These are phyloP conservation scores for Falciphora oryzae DNA, from an alignment of 2,329 filamentous ascomycete genomes.

Conservation along the genomic window DNA sequence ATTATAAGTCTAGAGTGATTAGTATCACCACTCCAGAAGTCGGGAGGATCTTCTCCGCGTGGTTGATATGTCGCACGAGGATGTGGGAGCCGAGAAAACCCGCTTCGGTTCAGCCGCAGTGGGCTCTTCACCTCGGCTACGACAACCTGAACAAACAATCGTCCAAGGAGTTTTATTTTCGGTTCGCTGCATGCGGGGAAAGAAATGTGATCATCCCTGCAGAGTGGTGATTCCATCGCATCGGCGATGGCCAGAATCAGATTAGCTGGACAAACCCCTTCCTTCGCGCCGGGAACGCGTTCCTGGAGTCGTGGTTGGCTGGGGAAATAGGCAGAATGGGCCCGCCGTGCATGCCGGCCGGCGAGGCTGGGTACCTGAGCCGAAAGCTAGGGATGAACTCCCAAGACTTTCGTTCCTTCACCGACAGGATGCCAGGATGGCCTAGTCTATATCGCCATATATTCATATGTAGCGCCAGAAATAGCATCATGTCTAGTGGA, in stretches of 20 bases:
- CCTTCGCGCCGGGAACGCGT: neutral
- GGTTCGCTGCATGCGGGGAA: neutral
- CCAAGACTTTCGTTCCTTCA: neutral
- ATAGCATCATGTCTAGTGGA: neutral
- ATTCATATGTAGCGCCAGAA: neutral
- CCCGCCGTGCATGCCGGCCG: neutral
- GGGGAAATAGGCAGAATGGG: neutral
- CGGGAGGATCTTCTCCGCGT: too few relatives aligned
- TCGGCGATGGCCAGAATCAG: neutral
- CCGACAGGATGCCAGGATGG: too few relatives aligned
- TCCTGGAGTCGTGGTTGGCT: neutral
- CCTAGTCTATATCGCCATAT: neutral
- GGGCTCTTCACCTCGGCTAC: neutral
- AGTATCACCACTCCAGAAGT: too few relatives aligned
- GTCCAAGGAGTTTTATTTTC: neutral
- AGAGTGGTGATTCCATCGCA: neutral
- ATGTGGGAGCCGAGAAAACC: too few relatives aligned
- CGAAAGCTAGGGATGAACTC: neutral
- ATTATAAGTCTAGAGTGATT: neutral
- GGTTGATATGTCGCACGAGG: too few relatives aligned
- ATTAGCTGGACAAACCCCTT: neutral
- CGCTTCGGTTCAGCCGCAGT: neutral
- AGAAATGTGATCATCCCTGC: neutral
- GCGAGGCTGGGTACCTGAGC: too few relatives aligned
- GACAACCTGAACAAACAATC: too few relatives aligned